Evolutionary conservation across 169 alveolate species (phyloP).

Genomic region (Neospora caninum): DNA sequence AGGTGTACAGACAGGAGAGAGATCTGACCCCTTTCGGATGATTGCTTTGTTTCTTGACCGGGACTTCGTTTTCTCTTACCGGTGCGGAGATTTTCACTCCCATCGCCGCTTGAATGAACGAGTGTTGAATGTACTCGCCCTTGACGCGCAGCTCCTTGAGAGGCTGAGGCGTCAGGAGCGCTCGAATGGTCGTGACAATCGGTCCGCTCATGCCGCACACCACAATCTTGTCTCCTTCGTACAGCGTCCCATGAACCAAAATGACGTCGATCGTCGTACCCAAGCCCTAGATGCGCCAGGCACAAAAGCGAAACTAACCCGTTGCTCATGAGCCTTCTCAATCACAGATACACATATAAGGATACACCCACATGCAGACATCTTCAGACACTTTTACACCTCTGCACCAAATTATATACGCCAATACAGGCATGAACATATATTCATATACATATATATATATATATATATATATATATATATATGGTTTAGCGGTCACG

Average conservation of each 20-base stretch:
- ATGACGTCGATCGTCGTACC: conserved; percentile 99
- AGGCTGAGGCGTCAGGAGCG: conserved; percentile 98
- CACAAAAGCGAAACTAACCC: not conserved
- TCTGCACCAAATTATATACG: too few species aligned
- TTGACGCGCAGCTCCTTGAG: conserved; percentile 98
- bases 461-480: conserved; percentile 8
- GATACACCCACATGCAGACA: too few species aligned
- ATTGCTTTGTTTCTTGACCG: too few species aligned
- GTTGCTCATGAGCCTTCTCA: not conserved
- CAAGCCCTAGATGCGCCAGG: conserved; percentile 86
- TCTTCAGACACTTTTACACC: not conserved
- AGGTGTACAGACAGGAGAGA: too few species aligned
- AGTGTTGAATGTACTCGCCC: conserved; percentile 96
- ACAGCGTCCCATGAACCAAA: conserved; percentile 94
- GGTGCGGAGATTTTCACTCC: conserved; percentile 95
- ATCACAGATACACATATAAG: not conserved
- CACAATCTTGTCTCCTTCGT: conserved; percentile 96
- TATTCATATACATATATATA: not conserved
- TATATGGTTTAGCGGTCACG: not conserved
- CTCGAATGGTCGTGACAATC: conserved; percentile 95
- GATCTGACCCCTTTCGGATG: too few species aligned
- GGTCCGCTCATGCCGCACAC: conserved; percentile 98
- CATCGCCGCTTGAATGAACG: conserved; percentile 91
- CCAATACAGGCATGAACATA: too few species aligned
- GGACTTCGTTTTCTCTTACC: conserved; percentile 12